Conservation (phyloP, 2,329 filamentous ascomycete genomes). For the Cytospora piceicola region DNA sequence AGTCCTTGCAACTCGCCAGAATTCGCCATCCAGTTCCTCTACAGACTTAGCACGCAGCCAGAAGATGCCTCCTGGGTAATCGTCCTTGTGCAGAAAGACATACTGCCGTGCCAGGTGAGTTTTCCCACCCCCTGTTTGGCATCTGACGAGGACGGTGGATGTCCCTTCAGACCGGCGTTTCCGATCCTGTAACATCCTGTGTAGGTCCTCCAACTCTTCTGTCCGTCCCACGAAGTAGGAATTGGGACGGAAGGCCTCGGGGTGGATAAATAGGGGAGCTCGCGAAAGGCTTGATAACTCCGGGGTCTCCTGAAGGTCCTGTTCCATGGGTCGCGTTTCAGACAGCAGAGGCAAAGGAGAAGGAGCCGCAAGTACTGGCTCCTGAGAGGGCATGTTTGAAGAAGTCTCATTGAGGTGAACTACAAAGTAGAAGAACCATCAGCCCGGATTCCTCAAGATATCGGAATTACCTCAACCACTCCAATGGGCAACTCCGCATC, state of each 20-base stretch:
- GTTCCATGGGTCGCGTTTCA: slow-evolving; percentile 10
- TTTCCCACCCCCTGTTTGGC: slow-evolving; percentile 69
- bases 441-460: slow-evolving; percentile 30
- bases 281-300: slow-evolving; percentile 8
- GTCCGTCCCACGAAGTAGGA: slow-evolving; percentile 65
- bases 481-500: slow-evolving; percentile 10
- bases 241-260: slow-evolving; percentile 65
- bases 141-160: slow-evolving; percentile 66
- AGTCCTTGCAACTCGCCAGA: slow-evolving; percentile 67
- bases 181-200: slow-evolving; percentile 61
- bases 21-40: slow-evolving; percentile 63
- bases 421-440: slow-evolving; percentile 31
- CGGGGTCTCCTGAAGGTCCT: slow-evolving; percentile 2
- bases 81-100: slow-evolving; percentile 60
- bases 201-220: slow-evolving; percentile 59
- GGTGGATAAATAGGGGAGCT: slow-evolving; percentile 47
- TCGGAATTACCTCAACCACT: slow-evolving; percentile 26
- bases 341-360: slow-evolving; percentile 30
- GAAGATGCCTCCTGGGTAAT: slow-evolving; percentile 69
- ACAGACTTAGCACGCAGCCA: slow-evolving; percentile 68
- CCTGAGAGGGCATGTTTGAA: slow-evolving; percentile 13
- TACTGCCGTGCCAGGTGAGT: slow-evolving; percentile 71
- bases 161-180: slow-evolving; percentile 60
- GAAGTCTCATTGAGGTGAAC: slow-evolving; percentile 27
- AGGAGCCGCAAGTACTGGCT: slow-evolving; percentile 22